Conservation (phyloP, 2,329 filamentous ascomycete species). For the Fusarium devonianum region DNA sequence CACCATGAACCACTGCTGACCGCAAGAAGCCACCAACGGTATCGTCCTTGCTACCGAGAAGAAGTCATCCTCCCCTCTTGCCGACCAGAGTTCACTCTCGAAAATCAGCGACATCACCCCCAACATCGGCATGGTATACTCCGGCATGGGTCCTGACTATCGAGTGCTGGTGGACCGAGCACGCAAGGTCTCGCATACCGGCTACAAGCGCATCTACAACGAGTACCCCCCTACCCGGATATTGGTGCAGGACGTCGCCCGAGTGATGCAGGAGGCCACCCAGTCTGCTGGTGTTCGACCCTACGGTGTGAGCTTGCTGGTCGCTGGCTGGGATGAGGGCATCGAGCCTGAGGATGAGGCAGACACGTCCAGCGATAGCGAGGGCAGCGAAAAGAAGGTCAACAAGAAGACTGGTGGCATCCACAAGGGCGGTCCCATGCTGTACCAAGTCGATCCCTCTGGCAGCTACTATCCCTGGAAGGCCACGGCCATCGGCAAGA, state of each 20-base stretch:
- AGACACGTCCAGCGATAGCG: slow-evolving; percentile 59
- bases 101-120: slow-evolving; percentile 98
- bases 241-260: slow-evolving; percentile 96
- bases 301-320: slow-evolving; percentile 93
- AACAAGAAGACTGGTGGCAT: slow-evolving; percentile 93
- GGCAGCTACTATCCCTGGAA: slow-evolving; percentile 99
- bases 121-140: slow-evolving; percentile 99
- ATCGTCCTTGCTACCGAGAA: slow-evolving; percentile 99
- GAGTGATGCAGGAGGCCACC: slow-evolving; percentile 98
- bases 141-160: slow-evolving; percentile 98
- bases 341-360: slow-evolving; percentile 84
- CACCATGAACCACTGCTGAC: slow-evolving; percentile 31
- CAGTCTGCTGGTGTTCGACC: slow-evolving; percentile 97
- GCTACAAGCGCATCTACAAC: slow-evolving; percentile 99
- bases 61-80: slow-evolving; percentile 97
- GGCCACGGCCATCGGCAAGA: slow-evolving; percentile 98
- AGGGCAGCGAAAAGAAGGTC: slow-evolving; percentile 74
- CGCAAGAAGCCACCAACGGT: slow-evolving; percentile 83
- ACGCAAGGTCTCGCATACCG: slow-evolving; percentile 96
- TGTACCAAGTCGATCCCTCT: slow-evolving; percentile 99
- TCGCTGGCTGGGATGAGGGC: slow-evolving; percentile 98
- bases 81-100: slow-evolving; percentile 91
- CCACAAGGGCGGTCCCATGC: slow-evolving; percentile 92
- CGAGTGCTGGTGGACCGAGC: slow-evolving; percentile 96
- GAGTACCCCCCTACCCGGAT: slow-evolving; percentile 99